These are phyloP conservation scores for Colletotrichum spaethianum DNA, from an alignment of 2,329 filamentous ascomycete species.

Conservation along the genomic window DNA sequence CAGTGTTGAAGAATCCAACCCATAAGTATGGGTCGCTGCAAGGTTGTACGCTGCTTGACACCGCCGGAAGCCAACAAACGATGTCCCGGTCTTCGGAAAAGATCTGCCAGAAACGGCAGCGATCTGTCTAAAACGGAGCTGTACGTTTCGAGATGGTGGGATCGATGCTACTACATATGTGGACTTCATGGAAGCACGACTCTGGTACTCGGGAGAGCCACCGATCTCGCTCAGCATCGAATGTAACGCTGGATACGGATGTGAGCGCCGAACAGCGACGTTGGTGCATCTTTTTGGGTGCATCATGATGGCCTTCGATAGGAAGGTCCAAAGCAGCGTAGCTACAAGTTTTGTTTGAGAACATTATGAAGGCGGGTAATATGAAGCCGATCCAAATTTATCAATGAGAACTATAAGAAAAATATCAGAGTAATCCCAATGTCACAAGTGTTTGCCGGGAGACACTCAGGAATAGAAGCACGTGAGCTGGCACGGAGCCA, in stretches of 20 bases:
- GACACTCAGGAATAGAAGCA: neutral
- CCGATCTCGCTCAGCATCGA: constrained; percentile 17
- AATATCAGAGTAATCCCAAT: too few species aligned
- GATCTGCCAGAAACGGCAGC: constrained; percentile 16
- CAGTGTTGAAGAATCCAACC: constrained; percentile 3
- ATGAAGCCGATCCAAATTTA: neutral
- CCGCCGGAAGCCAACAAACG: constrained; percentile 19
- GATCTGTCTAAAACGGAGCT: constrained; percentile 17
- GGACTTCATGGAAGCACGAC: neutral
- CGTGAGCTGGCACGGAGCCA: neutral
- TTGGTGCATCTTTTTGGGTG: neutral
- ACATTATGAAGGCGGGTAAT: neutral
- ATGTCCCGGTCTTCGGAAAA: constrained; percentile 6
- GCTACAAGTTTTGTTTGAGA: neutral
- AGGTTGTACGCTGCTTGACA: constrained; percentile 9
- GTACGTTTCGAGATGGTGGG: constrained; percentile 30
- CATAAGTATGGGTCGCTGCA: constrained; percentile 13
- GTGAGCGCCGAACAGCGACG: neutral
- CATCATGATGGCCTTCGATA: neutral
- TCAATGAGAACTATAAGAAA: neutral
- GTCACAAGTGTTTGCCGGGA: neutral
- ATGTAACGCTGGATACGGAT: neutral
- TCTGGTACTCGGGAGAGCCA: neutral
- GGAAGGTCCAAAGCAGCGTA: neutral
- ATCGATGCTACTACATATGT: constrained; percentile 27